These are phyloP conservation scores for Lactarius sanguifluus DNA, from an alignment of 768 basidiomycete species.

Conservation along the genomic window DNA sequence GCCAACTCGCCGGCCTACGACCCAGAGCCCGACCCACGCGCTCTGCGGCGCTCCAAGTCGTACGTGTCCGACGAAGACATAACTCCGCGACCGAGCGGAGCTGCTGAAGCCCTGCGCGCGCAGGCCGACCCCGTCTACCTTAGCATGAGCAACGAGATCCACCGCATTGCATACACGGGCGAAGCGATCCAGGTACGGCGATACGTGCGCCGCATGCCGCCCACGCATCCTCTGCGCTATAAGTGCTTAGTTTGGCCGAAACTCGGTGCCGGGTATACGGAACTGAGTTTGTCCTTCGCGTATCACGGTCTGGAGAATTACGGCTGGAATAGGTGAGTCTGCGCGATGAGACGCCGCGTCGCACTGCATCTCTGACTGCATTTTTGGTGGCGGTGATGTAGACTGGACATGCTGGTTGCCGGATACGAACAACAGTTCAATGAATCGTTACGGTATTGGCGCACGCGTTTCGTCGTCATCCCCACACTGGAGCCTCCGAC, in stretches of 20 bases:
- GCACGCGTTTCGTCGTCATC: constrained; percentile 90
- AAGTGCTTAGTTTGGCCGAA: constrained; percentile 94
- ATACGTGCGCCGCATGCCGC: constrained; percentile 74
- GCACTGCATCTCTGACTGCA: constrained; percentile 9
- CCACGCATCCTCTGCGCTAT: constrained; percentile 67
- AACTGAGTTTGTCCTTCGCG: constrained; percentile 68
- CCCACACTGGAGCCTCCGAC: constrained; percentile 72
- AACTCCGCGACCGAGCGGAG: constrained; percentile 57
- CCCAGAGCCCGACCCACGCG: constrained; percentile 36
- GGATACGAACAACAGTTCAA: constrained; percentile 79
- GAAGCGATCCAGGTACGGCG: constrained; percentile 86
- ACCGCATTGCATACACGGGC: constrained; percentile 88
- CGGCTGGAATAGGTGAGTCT: constrained; percentile 76
- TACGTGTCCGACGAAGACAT: constrained; percentile 56
- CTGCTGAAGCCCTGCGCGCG: constrained; percentile 60
- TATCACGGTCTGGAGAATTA: constrained; percentile 81
- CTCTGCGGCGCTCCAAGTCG: constrained; percentile 52
- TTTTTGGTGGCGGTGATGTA: constrained; percentile 33
- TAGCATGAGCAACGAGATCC: constrained; percentile 94
- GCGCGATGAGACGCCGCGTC: neutral
- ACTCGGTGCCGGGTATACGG: constrained; percentile 82
- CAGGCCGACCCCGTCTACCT: constrained; percentile 79
- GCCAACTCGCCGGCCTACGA: constrained; percentile 33
- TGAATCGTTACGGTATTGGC: constrained; percentile 88
- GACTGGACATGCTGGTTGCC: constrained; percentile 82